Percentiles rank a stretch among this genome's conserved stretches.
phyloP scores from a whole-genome alignment of 495 filamentous ascomycete species.

The Aspergillus bertholletiae region DNA sequence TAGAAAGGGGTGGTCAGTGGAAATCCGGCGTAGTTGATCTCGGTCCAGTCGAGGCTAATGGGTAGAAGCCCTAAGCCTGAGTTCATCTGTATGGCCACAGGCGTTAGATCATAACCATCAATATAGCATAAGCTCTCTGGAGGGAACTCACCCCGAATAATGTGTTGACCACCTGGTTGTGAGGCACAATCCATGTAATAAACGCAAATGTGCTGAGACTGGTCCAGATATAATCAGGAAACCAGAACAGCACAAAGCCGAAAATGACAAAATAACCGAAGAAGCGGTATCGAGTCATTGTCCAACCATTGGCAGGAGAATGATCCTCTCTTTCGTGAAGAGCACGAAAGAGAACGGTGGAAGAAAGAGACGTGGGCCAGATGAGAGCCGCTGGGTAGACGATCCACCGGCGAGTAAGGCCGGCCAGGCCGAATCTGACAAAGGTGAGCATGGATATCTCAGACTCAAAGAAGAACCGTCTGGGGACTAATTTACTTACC shows the following conservation, averaged over 20 bases:
- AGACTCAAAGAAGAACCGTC: background rate
- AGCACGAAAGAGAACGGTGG: conserved; percentile 35
- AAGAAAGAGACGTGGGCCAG: conserved; percentile 30
- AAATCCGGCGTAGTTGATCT: conserved; percentile 45
- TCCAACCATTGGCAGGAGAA: conserved; percentile 49
- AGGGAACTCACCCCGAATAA: conserved; percentile 73
- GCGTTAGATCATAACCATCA: conserved; percentile 61
- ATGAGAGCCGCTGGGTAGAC: conserved; percentile 46
- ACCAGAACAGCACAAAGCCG: conserved; percentile 61
- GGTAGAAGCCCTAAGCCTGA: conserved; percentile 77
- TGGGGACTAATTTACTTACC: conserved; percentile 29
- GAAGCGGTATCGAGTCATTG: conserved; percentile 54
- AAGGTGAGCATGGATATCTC: background rate
- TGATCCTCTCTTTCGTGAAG: conserved; percentile 40
- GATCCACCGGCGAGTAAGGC: conserved; percentile 58
- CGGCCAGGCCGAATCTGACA: conserved; percentile 52
- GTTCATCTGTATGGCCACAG: conserved; percentile 53
- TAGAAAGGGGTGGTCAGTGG: conserved; percentile 61
- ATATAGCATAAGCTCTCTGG: conserved; percentile 71
- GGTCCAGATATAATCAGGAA: conserved; percentile 74
- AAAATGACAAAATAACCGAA: conserved; percentile 45
- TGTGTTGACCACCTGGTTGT: conserved; percentile 58
- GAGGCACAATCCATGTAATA: conserved; percentile 57
- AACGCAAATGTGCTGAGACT: conserved; percentile 60
- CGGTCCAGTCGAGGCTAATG: conserved; percentile 67